Conservation (phyloP, 768 basidiomycete genomes). For the Suillus paluster region DNA sequence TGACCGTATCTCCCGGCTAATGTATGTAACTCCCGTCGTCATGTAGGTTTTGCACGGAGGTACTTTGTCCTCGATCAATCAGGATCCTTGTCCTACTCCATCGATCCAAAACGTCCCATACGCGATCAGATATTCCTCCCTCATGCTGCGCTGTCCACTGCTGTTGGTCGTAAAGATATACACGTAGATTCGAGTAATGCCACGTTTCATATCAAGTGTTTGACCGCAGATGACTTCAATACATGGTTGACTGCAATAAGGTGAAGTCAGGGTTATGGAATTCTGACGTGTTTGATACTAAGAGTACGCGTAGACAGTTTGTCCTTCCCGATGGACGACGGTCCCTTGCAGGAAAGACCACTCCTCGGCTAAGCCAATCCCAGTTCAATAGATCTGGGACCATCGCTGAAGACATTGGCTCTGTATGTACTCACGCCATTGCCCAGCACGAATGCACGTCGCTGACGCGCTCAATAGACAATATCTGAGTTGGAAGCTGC, state of each 20-base stretch:
- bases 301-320: constrained; percentile 55
- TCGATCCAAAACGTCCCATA: constrained; percentile 70
- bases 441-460: constrained; percentile 5
- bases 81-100: constrained; percentile 75
- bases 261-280: constrained; percentile 38
- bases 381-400: constrained; percentile 52
- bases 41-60: constrained; percentile 79
- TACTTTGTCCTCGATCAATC: constrained; percentile 74
- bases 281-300: constrained; percentile 3
- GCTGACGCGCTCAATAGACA: constrained; percentile 42
- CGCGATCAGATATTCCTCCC: constrained; percentile 71
- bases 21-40: background rate
- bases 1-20: background rate
- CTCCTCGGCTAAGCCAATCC: constrained; percentile 48
- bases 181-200: constrained; percentile 77
- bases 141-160: constrained; percentile 78
- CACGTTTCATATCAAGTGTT: constrained; percentile 83
- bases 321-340: constrained; percentile 45
- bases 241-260: constrained; percentile 78
- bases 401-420: constrained; percentile 69
- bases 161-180: constrained; percentile 75
- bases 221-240: constrained; percentile 71
- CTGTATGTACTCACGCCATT: constrained; percentile 45
- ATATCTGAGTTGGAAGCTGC: constrained; percentile 63
- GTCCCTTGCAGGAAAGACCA: constrained; percentile 38